Base-by-base conservation (phyloP, 2,329 filamentous ascomycete species). In the Fusarium buharicum region DNA sequence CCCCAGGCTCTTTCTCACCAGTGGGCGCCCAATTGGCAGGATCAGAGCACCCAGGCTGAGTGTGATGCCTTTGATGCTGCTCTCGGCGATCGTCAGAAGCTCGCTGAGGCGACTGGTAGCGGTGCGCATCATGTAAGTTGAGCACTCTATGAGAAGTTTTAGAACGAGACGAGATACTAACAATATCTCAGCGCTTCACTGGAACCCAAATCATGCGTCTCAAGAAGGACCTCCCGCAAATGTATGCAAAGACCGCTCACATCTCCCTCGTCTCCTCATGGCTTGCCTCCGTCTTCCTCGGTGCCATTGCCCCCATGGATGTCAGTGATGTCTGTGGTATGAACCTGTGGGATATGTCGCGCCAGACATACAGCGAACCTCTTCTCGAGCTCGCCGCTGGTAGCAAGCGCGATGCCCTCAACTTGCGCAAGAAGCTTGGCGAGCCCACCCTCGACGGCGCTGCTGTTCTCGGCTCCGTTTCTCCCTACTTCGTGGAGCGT, bases 221-320 rank as follows among this genome's bases (percentile, higher is more conserved):
- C 75, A 89, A 90, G 66, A 85, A 87, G 53, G 91, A 91, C 64
- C 86, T 93, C 64, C 92, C 94, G 1, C 84, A 90, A 5, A 89
- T 92, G 66, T 98, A 98, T 77, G 82, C 84, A 59, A 84, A 86
- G 27, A 97, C 95, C 1, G 83, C 87, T 11, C 88, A 92, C 53
- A 97, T 99, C 73, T 96, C 93, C 2, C 89, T 98, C 40, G 93
- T 97, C 13, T 98, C 94, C 0, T 97, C 94, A 0, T 99, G 97
- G 81, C 83, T 98, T 47, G 93, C 94, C 3, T 97, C 94, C 0
- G 76, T 98, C 14, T 90, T 99, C 75, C 83, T 97, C 13, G 95
- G 95, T 51, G 80, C 83, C 63, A 84, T 97, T 62, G 94, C 95
- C 0, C 92, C 93, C 1, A 89, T 97, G 67, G 95, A 99, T 74